These are phyloP conservation scores for Boletus bicolor DNA, from an alignment of 768 basidiomycete genomes.

Conservation along the genomic window DNA sequence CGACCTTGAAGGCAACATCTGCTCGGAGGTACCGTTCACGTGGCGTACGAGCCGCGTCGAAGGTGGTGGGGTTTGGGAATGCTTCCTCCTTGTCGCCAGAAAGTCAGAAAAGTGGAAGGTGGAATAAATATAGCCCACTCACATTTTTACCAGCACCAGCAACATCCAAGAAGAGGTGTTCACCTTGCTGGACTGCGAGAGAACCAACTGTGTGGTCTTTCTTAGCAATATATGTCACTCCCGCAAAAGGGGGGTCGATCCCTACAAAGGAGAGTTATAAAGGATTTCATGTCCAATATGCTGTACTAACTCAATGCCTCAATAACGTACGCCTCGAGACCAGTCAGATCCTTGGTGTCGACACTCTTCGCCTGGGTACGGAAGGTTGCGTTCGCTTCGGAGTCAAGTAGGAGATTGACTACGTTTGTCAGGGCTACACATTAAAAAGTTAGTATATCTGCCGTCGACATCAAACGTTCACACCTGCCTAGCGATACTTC, in stretches of 20 bases:
- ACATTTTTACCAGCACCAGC: conserved; percentile 57
- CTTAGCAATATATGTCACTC: conserved; percentile 56
- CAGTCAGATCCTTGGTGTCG: conserved; percentile 34
- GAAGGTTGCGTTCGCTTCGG: conserved; percentile 40
- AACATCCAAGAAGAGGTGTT: conserved; percentile 63
- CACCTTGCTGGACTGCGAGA: conserved; percentile 42
- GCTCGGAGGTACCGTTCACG: conserved; percentile 45
- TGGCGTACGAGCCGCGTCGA: conserved; percentile 44
- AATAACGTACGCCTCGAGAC: conserved; percentile 54
- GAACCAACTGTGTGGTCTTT: conserved; percentile 44
- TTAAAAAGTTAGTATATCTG: not conserved
- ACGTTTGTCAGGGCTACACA: conserved; percentile 58
- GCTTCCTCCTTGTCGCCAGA: conserved; percentile 39
- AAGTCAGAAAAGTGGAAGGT: not conserved
- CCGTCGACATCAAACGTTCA: not conserved
- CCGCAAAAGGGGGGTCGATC: conserved; percentile 69
- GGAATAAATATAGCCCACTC: conserved; percentile 22
- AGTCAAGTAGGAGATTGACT: conserved; percentile 61
- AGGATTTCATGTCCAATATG: not conserved
- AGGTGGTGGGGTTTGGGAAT: conserved; percentile 46
- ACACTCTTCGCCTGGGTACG: conserved; percentile 30
- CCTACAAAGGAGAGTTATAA: conserved; percentile 39
- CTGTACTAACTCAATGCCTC: conserved; percentile 67
- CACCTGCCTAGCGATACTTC: conserved; percentile 65
- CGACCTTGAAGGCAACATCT: conserved; percentile 47